These are phyloP conservation scores for Aspergillus aculeatinus DNA, from an alignment of 2,329 filamentous ascomycete genomes.

Conservation along the genomic window DNA sequence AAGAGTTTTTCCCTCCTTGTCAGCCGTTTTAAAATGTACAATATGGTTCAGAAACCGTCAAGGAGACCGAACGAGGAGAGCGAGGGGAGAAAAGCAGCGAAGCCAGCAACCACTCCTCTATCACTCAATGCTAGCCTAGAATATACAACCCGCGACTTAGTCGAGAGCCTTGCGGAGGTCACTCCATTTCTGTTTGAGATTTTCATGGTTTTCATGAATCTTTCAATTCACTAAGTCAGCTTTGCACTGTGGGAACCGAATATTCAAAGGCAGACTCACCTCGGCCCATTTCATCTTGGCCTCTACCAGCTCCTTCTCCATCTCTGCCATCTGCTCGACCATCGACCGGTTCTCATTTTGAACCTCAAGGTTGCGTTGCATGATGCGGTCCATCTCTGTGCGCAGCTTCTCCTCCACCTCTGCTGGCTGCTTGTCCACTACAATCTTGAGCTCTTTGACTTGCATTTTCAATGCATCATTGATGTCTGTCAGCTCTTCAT, in stretches of 20 bases:
- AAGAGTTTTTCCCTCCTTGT: slow-evolving; percentile 8
- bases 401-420: slow-evolving; percentile 82
- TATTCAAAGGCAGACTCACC: slow-evolving; percentile 55
- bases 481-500: slow-evolving; percentile 82
- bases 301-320: slow-evolving; percentile 87
- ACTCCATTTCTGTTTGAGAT: slow-evolving; percentile 72
- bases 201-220: slow-evolving; percentile 69
- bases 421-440: slow-evolving; percentile 85
- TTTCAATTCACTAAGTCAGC: slow-evolving; percentile 37
- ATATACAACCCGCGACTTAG: slow-evolving; percentile 21
- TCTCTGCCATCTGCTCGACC: slow-evolving; percentile 85
- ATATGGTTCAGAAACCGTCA: slow-evolving; percentile 2
- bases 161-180: slow-evolving; percentile 64
- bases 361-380: slow-evolving; percentile 88
- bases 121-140: background rate
- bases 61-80: background rate
- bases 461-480: slow-evolving; percentile 86
- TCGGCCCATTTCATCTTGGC: slow-evolving; percentile 95
- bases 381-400: slow-evolving; percentile 83
- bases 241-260: background rate
- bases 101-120: slow-evolving; percentile 1
- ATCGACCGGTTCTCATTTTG: slow-evolving; percentile 87
- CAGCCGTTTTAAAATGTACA: slow-evolving; percentile 16
- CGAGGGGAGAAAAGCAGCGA: slow-evolving; percentile 1
- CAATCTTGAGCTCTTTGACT: slow-evolving; percentile 76